Percentiles rank a stretch among this genome's conserved stretches.
These are phyloP conservation scores for Leccinum subtestaceum DNA, from an alignment of 768 basidiomycete species.

Conservation along the genomic window DNA sequence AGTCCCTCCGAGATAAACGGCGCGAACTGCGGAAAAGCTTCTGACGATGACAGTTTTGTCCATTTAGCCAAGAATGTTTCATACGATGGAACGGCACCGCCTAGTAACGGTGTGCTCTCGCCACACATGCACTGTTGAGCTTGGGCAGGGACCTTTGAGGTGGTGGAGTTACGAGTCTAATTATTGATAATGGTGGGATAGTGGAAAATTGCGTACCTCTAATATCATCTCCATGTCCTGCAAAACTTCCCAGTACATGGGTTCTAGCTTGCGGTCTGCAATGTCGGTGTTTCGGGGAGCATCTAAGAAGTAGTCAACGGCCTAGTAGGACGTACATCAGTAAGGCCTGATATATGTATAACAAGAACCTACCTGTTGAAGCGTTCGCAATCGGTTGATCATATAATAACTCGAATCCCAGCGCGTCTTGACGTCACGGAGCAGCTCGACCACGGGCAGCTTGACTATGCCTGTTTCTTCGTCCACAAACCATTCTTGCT, in stretches of 20 bases:
- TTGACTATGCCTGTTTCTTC: too few species aligned
- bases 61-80: slow-evolving; percentile 1
- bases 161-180: too few species aligned
- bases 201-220: not conserved
- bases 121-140: slow-evolving; percentile 6
- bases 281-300: not conserved
- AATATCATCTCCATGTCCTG: slow-evolving; percentile 12
- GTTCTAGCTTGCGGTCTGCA: not conserved
- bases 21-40: not conserved
- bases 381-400: slow-evolving; percentile 17
- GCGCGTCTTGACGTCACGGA: too few species aligned
- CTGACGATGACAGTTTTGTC: not conserved
- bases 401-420: slow-evolving; percentile 38
- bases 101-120: not conserved
- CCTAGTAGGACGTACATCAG: not conserved
- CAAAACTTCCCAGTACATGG: slow-evolving; percentile 2
- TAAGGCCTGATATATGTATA: too few species aligned
- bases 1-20: not conserved
- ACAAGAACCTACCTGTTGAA: slow-evolving; percentile 1
- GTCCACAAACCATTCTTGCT: too few species aligned
- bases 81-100: not conserved
- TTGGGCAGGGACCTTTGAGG: not conserved
- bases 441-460: not conserved
- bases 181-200: too few species aligned
- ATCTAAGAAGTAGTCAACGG: not conserved